Percentiles rank a stretch among this genome's conserved stretches.
Evolutionary conservation across 768 basidiomycete genomes (phyloP).

Genomic region (Rickenella mellea): DNA sequence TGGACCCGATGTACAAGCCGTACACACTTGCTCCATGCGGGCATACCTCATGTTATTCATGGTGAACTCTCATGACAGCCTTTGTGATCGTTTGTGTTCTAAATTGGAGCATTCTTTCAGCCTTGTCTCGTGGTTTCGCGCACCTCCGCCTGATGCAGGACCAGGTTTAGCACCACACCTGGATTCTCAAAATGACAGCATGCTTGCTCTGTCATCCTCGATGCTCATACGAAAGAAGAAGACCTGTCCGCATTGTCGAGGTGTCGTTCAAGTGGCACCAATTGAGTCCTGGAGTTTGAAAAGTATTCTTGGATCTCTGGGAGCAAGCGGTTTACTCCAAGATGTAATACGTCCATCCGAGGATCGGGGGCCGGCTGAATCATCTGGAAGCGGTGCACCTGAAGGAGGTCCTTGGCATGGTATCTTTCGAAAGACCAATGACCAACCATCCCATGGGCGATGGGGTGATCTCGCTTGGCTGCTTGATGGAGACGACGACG

Average conservation of each 20-base stretch:
- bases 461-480: slow-evolving; percentile 1
- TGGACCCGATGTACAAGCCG: slow-evolving; percentile 64
- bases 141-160: slow-evolving; percentile 21
- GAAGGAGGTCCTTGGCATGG: slow-evolving; percentile 56
- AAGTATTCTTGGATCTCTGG: slow-evolving; percentile 34
- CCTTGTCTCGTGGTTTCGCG: slow-evolving; percentile 70
- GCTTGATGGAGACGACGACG: slow-evolving; percentile 13
- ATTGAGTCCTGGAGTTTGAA: slow-evolving; percentile 39
- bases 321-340: slow-evolving; percentile 42
- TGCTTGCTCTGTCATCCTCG: slow-evolving; percentile 3
- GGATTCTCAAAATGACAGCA: slow-evolving; percentile 6
- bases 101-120: slow-evolving; percentile 6
- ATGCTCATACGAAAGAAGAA: slow-evolving; percentile 17
- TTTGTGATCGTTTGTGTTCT: slow-evolving; percentile 4
- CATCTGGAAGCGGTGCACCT: slow-evolving; percentile 14
- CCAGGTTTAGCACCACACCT: slow-evolving; percentile 6
- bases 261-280: slow-evolving; percentile 33
- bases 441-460: neutral
- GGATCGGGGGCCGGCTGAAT: too few species aligned
- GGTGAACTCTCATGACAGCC: slow-evolving; percentile 14
- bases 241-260: slow-evolving; percentile 36
- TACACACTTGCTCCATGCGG: slow-evolving; percentile 72
- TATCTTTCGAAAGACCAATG: slow-evolving; percentile 35
- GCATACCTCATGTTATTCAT: slow-evolving; percentile 60
- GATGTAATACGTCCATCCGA: slow-evolving; percentile 6